Evolutionary conservation across 1,284 basidiomycete species (phyloP).

Genomic region (Butyriboletus pseudospeciosus): DNA sequence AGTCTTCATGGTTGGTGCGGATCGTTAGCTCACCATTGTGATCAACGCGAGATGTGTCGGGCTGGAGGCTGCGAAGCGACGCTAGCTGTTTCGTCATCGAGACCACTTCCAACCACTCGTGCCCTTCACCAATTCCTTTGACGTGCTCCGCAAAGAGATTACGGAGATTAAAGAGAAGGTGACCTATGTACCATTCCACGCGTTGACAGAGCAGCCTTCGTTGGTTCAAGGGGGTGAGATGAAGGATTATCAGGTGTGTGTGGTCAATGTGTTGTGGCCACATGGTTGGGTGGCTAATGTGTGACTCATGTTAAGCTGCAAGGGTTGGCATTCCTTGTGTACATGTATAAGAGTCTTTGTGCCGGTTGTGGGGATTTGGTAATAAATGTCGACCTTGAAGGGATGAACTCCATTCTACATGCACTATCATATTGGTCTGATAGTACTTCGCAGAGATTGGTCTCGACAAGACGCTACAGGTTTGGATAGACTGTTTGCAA

Average conservation of each 20-base stretch:
- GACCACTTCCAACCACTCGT: slow-evolving; percentile 42
- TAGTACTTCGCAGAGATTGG: slow-evolving; percentile 44
- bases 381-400: slow-evolving; percentile 25
- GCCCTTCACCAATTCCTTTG: slow-evolving; percentile 35
- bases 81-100: slow-evolving; percentile 40
- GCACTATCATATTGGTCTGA: slow-evolving; percentile 6
- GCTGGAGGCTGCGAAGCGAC: slow-evolving; percentile 37
- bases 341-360: slow-evolving; percentile 44
- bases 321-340: slow-evolving; percentile 50
- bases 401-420: slow-evolving; percentile 50
- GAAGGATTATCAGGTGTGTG: slow-evolving; percentile 55
- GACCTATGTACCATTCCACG: slow-evolving; percentile 36
- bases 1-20: background rate
- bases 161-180: slow-evolving; percentile 17
- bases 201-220: slow-evolving; percentile 43
- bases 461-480: slow-evolving; percentile 61
- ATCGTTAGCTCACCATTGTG: slow-evolving; percentile 36
- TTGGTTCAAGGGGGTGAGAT: slow-evolving; percentile 45
- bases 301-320: slow-evolving; percentile 35
- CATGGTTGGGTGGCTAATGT: slow-evolving; percentile 1
- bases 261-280: background rate
- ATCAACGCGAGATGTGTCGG: slow-evolving; percentile 33
- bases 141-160: slow-evolving; percentile 25
- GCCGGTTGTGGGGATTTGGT: background rate
- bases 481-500: slow-evolving; percentile 15